phyloP scores from a whole-genome alignment of 371 early-diverging fungal species.

The Zychaea mexicana region DNA sequence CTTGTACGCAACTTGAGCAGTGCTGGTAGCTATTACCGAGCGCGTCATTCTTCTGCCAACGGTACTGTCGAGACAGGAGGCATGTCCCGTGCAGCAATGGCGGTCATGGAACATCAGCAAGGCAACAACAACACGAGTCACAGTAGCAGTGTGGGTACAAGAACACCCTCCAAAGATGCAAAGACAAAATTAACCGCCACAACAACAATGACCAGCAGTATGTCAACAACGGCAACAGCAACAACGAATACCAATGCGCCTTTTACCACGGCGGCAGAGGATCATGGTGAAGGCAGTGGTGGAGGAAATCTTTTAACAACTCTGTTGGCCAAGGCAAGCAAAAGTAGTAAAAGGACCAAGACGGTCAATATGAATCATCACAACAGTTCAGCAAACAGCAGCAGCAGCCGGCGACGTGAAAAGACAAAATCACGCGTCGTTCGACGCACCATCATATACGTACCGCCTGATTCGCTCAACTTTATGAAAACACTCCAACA shows the following conservation, averaged over 20 bases:
- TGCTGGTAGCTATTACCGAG: conserved; percentile 3
- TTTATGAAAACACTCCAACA: conserved; percentile 23
- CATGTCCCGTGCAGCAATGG: conserved; percentile 26
- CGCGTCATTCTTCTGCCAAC: background rate
- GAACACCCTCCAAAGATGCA: too few relatives aligned
- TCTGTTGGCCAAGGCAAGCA: conserved; percentile 24
- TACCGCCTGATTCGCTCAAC: conserved; percentile 43
- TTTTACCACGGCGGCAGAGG: too few relatives aligned
- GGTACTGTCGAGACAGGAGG: conserved; percentile 4
- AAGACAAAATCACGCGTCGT: conserved; percentile 30
- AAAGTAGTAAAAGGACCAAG: conserved; percentile 13
- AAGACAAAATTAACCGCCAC: too few relatives aligned
- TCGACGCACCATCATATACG: conserved; percentile 52
- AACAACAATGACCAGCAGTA: too few relatives aligned
- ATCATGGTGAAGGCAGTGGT: background rate
- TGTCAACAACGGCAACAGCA: background rate
- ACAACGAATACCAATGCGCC: background rate
- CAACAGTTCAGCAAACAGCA: background rate
- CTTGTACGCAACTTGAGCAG: conserved; percentile 26
- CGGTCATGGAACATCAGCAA: conserved; percentile 29
- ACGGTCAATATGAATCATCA: conserved; percentile 18
- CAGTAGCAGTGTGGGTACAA: too few relatives aligned
- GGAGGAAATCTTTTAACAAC: conserved; percentile 14
- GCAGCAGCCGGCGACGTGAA: conserved; percentile 1
- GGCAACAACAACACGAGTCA: too few relatives aligned